Evolutionary conservation across 352 stramenopile species (phyloP).

Genomic region (Hyaloperonospora brassicae): DNA sequence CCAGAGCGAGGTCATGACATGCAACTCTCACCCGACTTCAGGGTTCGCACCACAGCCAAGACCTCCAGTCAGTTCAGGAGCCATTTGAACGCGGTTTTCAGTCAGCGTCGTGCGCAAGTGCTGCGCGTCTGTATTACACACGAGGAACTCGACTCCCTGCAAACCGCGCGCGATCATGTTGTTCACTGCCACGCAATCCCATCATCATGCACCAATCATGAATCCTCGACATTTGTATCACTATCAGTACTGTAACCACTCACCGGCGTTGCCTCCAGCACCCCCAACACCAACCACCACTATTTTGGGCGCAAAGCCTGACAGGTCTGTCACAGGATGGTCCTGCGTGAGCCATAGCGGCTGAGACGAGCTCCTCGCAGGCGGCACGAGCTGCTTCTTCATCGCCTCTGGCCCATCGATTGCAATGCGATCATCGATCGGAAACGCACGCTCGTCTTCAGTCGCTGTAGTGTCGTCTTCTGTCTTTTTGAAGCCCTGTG

Average conservation of each 20-base stretch:
- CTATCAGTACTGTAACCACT: background rate
- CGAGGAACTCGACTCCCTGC: constrained; percentile 80
- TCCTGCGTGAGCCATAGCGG: constrained; percentile 68
- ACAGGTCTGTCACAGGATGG: constrained; percentile 51
- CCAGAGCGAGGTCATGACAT: background rate
- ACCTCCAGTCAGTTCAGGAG: constrained; percentile 75
- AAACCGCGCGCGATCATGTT: constrained; percentile 84
- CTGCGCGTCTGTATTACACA: constrained; percentile 90
- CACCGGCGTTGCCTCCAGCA: constrained; percentile 82
- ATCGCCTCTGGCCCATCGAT: background rate
- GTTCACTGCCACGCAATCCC: constrained; percentile 46
- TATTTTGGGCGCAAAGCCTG: constrained; percentile 78
- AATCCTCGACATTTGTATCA: background rate
- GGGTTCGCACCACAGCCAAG: constrained; percentile 77
- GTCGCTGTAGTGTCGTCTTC: constrained; percentile 24
- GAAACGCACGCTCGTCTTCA: background rate
- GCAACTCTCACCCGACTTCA: constrained; percentile 48
- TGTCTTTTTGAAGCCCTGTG: constrained; percentile 50
- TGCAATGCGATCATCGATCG: constrained; percentile 6
- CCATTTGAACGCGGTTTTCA: constrained; percentile 88
- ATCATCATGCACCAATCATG: background rate
- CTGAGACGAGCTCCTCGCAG: constrained; percentile 48
- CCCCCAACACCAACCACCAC: constrained; percentile 83
- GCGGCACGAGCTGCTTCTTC: constrained; percentile 34
- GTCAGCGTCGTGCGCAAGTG: constrained; percentile 86